phyloP scores from a whole-genome alignment of 2,329 filamentous ascomycete genomes.

The Sporothrix brasiliensis region DNA sequence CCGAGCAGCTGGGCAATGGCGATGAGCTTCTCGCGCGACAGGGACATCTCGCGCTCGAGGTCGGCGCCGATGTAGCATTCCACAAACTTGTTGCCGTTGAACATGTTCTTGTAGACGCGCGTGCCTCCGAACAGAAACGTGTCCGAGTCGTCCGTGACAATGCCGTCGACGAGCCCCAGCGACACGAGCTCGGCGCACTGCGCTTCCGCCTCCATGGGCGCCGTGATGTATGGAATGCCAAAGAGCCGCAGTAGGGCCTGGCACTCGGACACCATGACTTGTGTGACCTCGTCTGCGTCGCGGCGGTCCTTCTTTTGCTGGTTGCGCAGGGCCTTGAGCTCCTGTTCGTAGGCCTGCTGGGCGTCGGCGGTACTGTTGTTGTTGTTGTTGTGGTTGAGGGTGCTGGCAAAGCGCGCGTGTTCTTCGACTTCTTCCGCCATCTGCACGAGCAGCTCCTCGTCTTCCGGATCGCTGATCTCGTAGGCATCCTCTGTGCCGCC shows the following conservation, averaged over 20 bases:
- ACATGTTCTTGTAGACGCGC: conserved; percentile 99
- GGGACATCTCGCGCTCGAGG: conserved; percentile 83
- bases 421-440: conserved; percentile 91
- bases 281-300: conserved; percentile 94
- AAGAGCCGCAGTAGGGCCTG: conserved; percentile 88
- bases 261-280: conserved; percentile 94
- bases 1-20: conserved; percentile 87
- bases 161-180: conserved; percentile 89
- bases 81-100: conserved; percentile 96
- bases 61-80: conserved; percentile 89
- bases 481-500: conserved; percentile 56
- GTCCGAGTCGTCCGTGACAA: conserved; percentile 96
- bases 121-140: conserved; percentile 96
- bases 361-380: conserved; percentile 59
- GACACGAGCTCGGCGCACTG: conserved; percentile 91
- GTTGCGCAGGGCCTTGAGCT: conserved; percentile 81
- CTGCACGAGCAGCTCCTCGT: conserved; percentile 83
- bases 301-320: conserved; percentile 96
- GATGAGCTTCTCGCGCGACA: conserved; percentile 86
- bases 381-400: conserved; percentile 77
- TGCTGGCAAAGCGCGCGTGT: conserved; percentile 87
- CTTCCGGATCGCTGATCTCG: conserved; percentile 82
- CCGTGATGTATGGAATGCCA: conserved; percentile 93
- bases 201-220: conserved; percentile 98
- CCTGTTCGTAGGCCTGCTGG: conserved; percentile 78